A percentile compares a stretch with the other conserved stretches of the same genome.
These are phyloP conservation scores for Tetrapisispora iriomotensis DNA, from an alignment of 805 yeast species.

Conservation along the genomic window DNA sequence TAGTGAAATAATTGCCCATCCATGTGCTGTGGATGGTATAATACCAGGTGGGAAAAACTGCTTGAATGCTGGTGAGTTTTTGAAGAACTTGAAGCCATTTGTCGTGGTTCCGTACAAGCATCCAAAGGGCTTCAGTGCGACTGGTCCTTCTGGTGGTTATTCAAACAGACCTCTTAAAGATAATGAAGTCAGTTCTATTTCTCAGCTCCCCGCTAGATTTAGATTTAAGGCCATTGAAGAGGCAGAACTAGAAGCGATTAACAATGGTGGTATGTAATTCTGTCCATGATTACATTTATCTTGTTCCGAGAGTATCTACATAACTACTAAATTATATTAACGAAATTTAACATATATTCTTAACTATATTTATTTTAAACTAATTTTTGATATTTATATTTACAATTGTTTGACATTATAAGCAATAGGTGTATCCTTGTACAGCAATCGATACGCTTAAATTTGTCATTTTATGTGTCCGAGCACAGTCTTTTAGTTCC, in stretches of 20 bases:
- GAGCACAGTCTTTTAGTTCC: constrained; percentile 37
- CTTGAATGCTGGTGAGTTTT: constrained; percentile 13
- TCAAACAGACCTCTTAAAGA: constrained; percentile 32
- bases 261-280: constrained; percentile 88
- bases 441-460: constrained; percentile 22
- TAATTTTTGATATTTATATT: not conserved
- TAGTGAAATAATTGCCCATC: constrained; percentile 15
- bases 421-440: constrained; percentile 15
- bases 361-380: not conserved
- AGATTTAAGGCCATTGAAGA: constrained; percentile 55
- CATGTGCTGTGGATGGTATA: constrained; percentile 22
- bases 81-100: constrained; percentile 32
- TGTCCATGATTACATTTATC: constrained; percentile 29
- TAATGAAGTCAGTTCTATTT: constrained; percentile 41
- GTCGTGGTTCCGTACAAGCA: constrained; percentile 32
- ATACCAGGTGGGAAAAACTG: constrained; percentile 25
- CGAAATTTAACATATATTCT: too few relatives aligned
- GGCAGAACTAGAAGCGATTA: constrained; percentile 63
- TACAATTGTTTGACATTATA: too few relatives aligned
- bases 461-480: constrained; percentile 29
- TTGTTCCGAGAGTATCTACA: too few relatives aligned
- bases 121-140: constrained; percentile 26
- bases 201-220: constrained; percentile 64
- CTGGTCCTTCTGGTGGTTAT: constrained; percentile 6
- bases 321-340: too few relatives aligned